Conservation (phyloP, 78 protist genomes). For the Dictyostelium intermedium region DNA sequence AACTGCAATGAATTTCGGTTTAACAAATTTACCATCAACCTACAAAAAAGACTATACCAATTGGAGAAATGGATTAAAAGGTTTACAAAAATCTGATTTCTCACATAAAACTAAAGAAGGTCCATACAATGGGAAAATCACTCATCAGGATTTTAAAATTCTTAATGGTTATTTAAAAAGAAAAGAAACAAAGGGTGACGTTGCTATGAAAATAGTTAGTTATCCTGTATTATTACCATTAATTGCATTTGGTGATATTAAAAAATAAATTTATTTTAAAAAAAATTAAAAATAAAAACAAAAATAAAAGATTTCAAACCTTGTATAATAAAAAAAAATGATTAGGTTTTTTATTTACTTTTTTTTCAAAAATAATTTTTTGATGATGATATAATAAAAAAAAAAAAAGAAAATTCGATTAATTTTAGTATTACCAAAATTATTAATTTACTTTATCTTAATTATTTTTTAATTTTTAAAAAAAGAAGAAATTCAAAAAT, state of each 20-base stretch:
- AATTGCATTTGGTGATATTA: background rate
- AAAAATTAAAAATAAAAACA: too few relatives aligned
- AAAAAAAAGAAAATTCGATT: too few relatives aligned
- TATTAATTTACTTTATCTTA: too few relatives aligned
- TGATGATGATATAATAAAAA: too few relatives aligned
- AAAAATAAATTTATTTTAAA: too few relatives aligned
- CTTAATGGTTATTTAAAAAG: conserved; percentile 41
- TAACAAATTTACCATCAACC: conserved; percentile 9
- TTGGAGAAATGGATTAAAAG: background rate
- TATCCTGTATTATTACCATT: background rate
- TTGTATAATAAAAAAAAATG: too few relatives aligned
- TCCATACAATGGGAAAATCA: conserved; percentile 23
- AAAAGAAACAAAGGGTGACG: background rate
- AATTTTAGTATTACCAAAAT: too few relatives aligned
- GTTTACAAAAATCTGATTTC: background rate
- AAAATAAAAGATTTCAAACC: too few relatives aligned
- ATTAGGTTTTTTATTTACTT: too few relatives aligned
- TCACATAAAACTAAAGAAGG: conserved; percentile 12
- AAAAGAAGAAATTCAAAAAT: too few relatives aligned
- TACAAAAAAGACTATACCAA: background rate
- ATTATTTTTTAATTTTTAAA: too few relatives aligned
- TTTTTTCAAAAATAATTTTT: too few relatives aligned
- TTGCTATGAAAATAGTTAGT: background rate
- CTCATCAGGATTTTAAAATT: conserved; percentile 16
- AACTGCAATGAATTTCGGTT: conserved; percentile 23